Percentiles rank a stretch among this genome's conserved stretches.
Evolutionary conservation across 305 asterid species (phyloP).

Genomic region (Fraxinus floribunda): DNA sequence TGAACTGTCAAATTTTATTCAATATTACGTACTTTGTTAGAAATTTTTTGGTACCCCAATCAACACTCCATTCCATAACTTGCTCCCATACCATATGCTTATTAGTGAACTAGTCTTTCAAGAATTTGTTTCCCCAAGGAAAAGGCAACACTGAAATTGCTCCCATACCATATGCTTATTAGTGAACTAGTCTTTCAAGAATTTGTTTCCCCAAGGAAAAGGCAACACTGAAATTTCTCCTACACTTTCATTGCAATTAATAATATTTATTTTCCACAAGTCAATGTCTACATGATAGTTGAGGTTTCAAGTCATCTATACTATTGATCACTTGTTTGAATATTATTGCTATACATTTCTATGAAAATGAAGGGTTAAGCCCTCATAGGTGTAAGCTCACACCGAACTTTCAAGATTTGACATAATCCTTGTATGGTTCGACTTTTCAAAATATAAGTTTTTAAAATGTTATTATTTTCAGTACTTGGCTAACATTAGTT

Average conservation of each 20-base stretch:
- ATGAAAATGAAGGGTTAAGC: background rate
- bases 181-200: too few species aligned
- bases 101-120: too few species aligned
- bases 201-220: too few species aligned
- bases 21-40: too few species aligned
- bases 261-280: background rate
- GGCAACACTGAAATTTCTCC: background rate
- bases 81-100: background rate
- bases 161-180: too few species aligned
- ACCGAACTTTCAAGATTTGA: too few species aligned
- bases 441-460: too few species aligned
- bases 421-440: too few species aligned
- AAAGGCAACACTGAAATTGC: background rate
- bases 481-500: too few species aligned
- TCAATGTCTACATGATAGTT: background rate
- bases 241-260: background rate
- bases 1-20: background rate
- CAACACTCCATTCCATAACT: background rate
- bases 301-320: background rate
- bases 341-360: background rate
- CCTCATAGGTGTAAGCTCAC: too few species aligned
- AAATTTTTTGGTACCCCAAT: background rate
- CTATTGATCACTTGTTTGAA: background rate
- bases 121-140: too few species aligned
- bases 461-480: too few species aligned